Evolutionary conservation across 2,329 filamentous ascomycete genomes (phyloP).

Genomic region (Fusarium coffeatum): DNA sequence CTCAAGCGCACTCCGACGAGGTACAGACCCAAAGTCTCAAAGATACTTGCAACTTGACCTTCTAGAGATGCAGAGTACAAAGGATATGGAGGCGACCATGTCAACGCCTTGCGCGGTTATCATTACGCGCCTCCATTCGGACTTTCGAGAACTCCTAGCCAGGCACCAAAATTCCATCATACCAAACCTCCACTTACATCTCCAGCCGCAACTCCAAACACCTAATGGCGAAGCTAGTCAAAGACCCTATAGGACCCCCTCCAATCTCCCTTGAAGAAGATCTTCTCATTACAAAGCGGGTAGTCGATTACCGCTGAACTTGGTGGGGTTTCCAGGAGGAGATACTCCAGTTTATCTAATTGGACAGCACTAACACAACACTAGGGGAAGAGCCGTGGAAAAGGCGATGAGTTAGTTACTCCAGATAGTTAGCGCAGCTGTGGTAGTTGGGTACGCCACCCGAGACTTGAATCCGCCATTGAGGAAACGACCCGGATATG

Average conservation of each 20-base stretch:
- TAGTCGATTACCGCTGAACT: not conserved
- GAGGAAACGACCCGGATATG: not conserved
- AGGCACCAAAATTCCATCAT: not conserved
- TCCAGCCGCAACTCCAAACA: not conserved
- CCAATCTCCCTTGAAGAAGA: not conserved
- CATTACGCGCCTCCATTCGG: not conserved
- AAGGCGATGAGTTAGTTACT: not conserved
- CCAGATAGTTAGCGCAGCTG: not conserved
- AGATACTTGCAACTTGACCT: not conserved
- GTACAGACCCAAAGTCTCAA: not conserved
- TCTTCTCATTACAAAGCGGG: not conserved
- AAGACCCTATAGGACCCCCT: not conserved
- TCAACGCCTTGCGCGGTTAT: too few species aligned
- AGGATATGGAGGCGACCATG: too few species aligned
- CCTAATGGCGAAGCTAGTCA: not conserved
- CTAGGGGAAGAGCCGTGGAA: not conserved
- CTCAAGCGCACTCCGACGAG: not conserved
- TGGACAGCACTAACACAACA: not conserved
- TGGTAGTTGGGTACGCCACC: not conserved
- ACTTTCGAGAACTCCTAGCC: not conserved
- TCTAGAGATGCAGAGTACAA: not conserved
- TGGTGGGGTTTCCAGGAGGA: not conserved
- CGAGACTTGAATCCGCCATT: not conserved
- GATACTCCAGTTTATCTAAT: not conserved
- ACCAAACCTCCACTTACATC: not conserved